Evolutionary conservation across 2,329 filamentous ascomycete genomes (phyloP).

Genomic region (Colletotrichum theobromicola): DNA sequence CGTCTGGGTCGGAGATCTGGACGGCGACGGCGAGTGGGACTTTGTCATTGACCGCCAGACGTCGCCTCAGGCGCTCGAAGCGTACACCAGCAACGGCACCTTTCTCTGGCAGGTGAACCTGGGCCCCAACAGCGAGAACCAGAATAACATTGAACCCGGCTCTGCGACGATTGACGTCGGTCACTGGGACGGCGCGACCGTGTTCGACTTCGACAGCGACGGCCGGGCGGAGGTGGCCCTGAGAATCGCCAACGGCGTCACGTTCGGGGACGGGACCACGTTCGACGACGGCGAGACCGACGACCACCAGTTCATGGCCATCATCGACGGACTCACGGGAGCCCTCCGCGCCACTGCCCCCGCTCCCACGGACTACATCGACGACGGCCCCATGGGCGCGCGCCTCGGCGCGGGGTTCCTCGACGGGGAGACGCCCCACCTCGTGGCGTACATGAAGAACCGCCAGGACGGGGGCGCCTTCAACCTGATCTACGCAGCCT

Average conservation of each 20-base stretch:
- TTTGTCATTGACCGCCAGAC: constrained; percentile 26
- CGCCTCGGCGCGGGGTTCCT: constrained; percentile 24
- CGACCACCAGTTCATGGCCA: constrained; percentile 26
- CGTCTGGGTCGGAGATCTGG: constrained; percentile 28
- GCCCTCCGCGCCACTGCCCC: constrained; percentile 12
- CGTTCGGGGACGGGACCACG: constrained; percentile 22
- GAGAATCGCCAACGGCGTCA: constrained; percentile 26
- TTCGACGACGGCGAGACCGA: constrained; percentile 13
- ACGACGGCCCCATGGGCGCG: constrained; percentile 17
- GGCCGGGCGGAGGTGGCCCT: constrained; percentile 26
- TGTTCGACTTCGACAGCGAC: constrained; percentile 28
- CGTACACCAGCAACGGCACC: constrained; percentile 22
- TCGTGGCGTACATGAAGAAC: constrained; percentile 26
- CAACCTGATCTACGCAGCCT: constrained; percentile 19
- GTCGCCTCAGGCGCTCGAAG: constrained; percentile 15
- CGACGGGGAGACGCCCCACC: constrained; percentile 19
- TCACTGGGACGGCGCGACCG: constrained; percentile 27
- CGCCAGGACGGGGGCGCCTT: constrained; percentile 14
- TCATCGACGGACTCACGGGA: constrained; percentile 24
- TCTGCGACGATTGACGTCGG: constrained; percentile 24
- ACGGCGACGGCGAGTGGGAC: constrained; percentile 27
- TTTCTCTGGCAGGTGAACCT: constrained; percentile 26
- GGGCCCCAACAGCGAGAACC: constrained; percentile 25
- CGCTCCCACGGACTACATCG: constrained; percentile 7
- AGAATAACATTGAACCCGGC: constrained; percentile 25